Evolutionary conservation across 768 basidiomycete genomes (phyloP).

Genomic region (Trametes meyenii): DNA sequence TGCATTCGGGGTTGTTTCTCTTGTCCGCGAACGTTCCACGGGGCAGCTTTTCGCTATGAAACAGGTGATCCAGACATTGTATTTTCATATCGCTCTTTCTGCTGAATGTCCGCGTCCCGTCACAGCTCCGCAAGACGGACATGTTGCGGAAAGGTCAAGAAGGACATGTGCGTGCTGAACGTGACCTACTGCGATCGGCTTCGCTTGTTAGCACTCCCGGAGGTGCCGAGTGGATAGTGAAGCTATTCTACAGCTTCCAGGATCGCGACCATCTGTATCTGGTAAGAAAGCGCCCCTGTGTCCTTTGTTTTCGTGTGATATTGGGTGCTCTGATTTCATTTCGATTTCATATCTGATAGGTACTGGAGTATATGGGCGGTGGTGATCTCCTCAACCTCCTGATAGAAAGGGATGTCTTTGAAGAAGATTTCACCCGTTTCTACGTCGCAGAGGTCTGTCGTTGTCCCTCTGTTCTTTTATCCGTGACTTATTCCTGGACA

Average conservation of each 20-base stretch:
- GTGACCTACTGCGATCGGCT: conserved; percentile 91
- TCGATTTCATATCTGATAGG: conserved; percentile 66
- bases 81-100: conserved; percentile 8
- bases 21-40: conserved; percentile 81
- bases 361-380: conserved; percentile 94
- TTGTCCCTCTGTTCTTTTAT: conserved; percentile 23
- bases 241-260: conserved; percentile 91
- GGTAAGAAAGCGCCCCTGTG: conserved; percentile 48
- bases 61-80: conserved; percentile 56
- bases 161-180: conserved; percentile 94
- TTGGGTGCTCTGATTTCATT: conserved; percentile 49
- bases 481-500: conserved; percentile 20
- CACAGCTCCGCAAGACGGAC: conserved; percentile 80
- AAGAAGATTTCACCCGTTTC: conserved; percentile 90
- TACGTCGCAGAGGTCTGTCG: conserved; percentile 86
- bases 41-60: conserved; percentile 95
- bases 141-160: conserved; percentile 98
- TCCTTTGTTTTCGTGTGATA: conserved; percentile 16
- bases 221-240: conserved; percentile 92
- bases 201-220: conserved; percentile 74
- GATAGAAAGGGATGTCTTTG: conserved; percentile 89
- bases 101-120: background rate
- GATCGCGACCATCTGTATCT: conserved; percentile 95
- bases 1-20: conserved; percentile 94
- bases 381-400: conserved; percentile 95